A percentile compares a stretch with the other conserved stretches of the same genome.
Conservation (phyloP, 164 flowering plant genomes). For the Akebia trifoliata region DNA sequence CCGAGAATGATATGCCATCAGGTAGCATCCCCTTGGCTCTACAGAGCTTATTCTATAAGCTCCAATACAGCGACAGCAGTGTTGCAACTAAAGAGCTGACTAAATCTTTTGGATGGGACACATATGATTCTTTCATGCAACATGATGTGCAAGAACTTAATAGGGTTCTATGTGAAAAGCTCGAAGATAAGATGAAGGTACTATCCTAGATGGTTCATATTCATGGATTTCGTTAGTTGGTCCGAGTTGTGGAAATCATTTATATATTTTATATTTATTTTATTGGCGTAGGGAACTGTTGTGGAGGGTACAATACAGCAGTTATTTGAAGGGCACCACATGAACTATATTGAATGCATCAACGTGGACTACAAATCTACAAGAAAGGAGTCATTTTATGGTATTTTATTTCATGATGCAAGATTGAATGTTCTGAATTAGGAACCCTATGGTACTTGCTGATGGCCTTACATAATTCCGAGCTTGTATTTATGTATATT, state of each 20-base stretch:
- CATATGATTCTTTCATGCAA: conserved; percentile 95
- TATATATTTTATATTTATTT: conserved; percentile 3
- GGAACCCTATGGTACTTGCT: neutral
- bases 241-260: neutral
- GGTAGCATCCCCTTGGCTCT: conserved; percentile 91
- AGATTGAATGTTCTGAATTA: neutral
- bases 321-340: conserved; percentile 91
- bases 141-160: conserved; percentile 97
- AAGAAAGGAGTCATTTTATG: conserved; percentile 94
- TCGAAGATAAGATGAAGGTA: conserved; percentile 97
- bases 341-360: conserved; percentile 93
- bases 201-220: no score
- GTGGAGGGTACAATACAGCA: conserved; percentile 95
- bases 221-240: neutral
- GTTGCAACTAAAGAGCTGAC: conserved; percentile 94
- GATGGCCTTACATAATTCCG: conserved; percentile 5
- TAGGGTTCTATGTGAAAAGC: conserved; percentile 84
- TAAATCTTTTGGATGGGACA: conserved; percentile 97
- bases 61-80: conserved; percentile 81
- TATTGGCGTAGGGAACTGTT: conserved; percentile 69
- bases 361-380: conserved; percentile 95
- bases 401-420: conserved; percentile 40
- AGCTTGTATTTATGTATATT: conserved; percentile 10
- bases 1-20: conserved; percentile 86
- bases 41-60: conserved; percentile 90